These are phyloP conservation scores for Hordeum pubiflorum DNA, from an alignment of 202 grass and related monocot species.

Conservation along the genomic window DNA sequence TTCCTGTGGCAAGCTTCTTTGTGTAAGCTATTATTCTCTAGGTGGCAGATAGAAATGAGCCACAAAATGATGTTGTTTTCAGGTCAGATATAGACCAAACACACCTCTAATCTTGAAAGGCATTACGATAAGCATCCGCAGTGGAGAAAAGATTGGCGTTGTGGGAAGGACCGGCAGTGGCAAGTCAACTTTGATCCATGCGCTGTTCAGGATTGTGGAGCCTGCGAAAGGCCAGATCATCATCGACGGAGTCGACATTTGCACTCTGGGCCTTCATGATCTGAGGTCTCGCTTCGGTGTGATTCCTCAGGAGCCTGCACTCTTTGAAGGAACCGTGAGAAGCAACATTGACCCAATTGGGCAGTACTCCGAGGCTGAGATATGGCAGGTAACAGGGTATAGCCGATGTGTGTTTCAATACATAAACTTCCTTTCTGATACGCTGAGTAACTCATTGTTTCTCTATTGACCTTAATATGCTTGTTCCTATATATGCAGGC, in stretches of 20 bases:
- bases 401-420: neutral
- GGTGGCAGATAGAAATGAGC: neutral
- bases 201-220: conserved; percentile 56
- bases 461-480: neutral
- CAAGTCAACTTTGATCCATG: conserved; percentile 61
- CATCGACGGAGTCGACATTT: conserved; percentile 44
- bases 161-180: conserved; percentile 68
- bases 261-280: conserved; percentile 53
- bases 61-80: neutral
- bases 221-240: conserved; percentile 38
- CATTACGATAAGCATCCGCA: conserved; percentile 35
- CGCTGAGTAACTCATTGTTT: neutral
- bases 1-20: too few species aligned
- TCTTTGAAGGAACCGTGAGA: conserved; percentile 62
- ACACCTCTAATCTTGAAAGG: conserved; percentile 53
- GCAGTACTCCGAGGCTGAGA: conserved; percentile 35
- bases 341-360: conserved; percentile 52
- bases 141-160: conserved; percentile 55
- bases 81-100: conserved; percentile 45
- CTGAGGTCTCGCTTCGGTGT: conserved; percentile 51
- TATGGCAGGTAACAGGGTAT: conserved; percentile 40
- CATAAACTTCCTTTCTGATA: neutral
- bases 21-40: neutral
- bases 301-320: conserved; percentile 55
- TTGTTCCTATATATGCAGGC: conserved; percentile 22